These are phyloP conservation scores for Neurospora sp. DNA, from an alignment of 495 filamentous ascomycete species.

Conservation along the genomic window DNA sequence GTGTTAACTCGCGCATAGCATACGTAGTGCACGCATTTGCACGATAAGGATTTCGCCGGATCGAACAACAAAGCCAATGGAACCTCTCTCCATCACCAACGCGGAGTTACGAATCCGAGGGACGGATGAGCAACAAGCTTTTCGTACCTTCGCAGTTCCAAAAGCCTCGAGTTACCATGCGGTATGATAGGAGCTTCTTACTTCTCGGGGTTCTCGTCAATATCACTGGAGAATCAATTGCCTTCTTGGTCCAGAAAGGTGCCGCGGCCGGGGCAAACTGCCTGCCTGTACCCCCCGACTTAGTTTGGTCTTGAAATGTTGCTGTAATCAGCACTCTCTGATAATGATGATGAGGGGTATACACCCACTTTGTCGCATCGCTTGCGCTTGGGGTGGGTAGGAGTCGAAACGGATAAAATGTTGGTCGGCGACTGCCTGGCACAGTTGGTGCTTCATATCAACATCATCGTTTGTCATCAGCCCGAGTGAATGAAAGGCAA, in stretches of 20 bases:
- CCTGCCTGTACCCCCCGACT: not conserved
- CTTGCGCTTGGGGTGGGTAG: not conserved
- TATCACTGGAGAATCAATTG: not conserved
- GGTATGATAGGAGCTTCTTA: not conserved
- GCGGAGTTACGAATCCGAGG: not conserved
- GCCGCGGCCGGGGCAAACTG: not conserved
- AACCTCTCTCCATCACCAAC: not conserved
- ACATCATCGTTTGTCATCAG: not conserved
- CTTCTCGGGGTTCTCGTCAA: not conserved
- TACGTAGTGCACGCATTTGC: not conserved
- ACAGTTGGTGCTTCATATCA: not conserved
- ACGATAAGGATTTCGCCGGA: not conserved
- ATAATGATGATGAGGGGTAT: not conserved
- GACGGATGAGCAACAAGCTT: not conserved
- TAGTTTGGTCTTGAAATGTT: not conserved
- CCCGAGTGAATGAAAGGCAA: not conserved
- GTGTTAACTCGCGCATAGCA: not conserved
- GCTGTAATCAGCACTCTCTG: not conserved
- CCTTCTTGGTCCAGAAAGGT: not conserved
- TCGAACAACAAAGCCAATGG: not conserved
- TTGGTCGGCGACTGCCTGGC: not conserved
- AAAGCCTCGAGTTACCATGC: not conserved
- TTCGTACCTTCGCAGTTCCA: not conserved
- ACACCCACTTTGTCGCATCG: not conserved
- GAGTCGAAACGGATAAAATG: not conserved